These are phyloP conservation scores for Tetracentron sinense DNA, from an alignment of 164 flowering plant species.

Conservation along the genomic window DNA sequence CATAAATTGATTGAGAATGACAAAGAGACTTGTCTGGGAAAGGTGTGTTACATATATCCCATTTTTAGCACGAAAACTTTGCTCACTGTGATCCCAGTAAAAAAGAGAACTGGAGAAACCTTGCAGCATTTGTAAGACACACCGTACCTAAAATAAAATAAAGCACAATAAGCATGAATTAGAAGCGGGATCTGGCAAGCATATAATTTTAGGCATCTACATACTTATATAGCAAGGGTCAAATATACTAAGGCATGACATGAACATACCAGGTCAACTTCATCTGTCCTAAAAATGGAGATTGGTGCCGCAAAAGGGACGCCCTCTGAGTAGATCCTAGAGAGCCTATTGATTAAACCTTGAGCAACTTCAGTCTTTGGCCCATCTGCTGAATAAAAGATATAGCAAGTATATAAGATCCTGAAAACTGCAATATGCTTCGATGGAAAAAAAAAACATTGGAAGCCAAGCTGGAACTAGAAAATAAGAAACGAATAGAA, in stretches of 20 bases:
- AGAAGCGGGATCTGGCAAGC: background rate
- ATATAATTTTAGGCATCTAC: background rate
- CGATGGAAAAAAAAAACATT: no score
- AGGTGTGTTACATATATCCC: conserved; percentile 68
- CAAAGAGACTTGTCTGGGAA: conserved; percentile 54
- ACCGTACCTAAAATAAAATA: conserved; percentile 46
- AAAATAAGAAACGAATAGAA: background rate
- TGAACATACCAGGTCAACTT: conserved; percentile 49
- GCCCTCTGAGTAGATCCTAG: conserved; percentile 34
- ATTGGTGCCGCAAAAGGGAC: conserved; percentile 60
- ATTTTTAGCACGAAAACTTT: conserved; percentile 33
- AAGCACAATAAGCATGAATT: background rate
- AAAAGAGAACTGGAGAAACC: conserved; percentile 69
- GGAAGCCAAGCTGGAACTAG: background rate
- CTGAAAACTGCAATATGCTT: background rate
- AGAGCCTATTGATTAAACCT: conserved; percentile 44
- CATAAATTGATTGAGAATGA: conserved; percentile 55
- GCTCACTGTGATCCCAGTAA: conserved; percentile 50
- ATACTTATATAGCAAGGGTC: no score
- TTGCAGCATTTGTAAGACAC: conserved; percentile 72
- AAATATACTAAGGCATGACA: background rate
- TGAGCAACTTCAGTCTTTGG: conserved; percentile 19
- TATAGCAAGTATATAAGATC: background rate
- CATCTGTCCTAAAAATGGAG: conserved; percentile 49
- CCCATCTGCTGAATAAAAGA: conserved; percentile 13